Evolutionary conservation across 805 yeast genomes (phyloP).

Genomic region (Teunomyces funiuensis): DNA sequence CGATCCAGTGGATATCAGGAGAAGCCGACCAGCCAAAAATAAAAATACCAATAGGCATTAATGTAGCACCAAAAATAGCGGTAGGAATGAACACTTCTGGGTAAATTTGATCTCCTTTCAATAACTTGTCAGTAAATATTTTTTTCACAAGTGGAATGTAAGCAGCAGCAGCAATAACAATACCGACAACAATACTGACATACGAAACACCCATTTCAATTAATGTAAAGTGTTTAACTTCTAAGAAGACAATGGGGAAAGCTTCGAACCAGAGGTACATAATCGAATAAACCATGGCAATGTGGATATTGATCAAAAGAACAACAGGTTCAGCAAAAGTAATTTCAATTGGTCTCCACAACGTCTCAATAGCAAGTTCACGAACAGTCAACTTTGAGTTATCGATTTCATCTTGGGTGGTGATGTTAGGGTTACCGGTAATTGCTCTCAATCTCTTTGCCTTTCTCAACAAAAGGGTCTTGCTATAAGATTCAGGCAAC

Average conservation of each 20-base stretch:
- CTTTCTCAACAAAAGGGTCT: slow-evolving; percentile 47
- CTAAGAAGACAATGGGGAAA: slow-evolving; percentile 54
- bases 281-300: slow-evolving; percentile 52
- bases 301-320: slow-evolving; percentile 49
- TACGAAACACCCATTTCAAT: slow-evolving; percentile 50
- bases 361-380: slow-evolving; percentile 27
- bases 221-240: slow-evolving; percentile 45
- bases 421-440: slow-evolving; percentile 49
- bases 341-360: slow-evolving; percentile 51
- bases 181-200: slow-evolving; percentile 48
- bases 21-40: slow-evolving; percentile 22
- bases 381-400: slow-evolving; percentile 19
- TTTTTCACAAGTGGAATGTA: slow-evolving; percentile 12
- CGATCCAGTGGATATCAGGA: slow-evolving; percentile 19
- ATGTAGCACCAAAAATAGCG: slow-evolving; percentile 21
- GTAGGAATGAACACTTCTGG: slow-evolving; percentile 20
- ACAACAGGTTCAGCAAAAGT: slow-evolving; percentile 55
- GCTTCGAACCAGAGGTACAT: slow-evolving; percentile 60
- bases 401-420: slow-evolving; percentile 39
- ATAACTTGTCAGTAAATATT: slow-evolving; percentile 13
- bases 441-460: slow-evolving; percentile 46
- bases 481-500: slow-evolving; percentile 51
- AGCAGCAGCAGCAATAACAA: slow-evolving; percentile 15
- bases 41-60: slow-evolving; percentile 21
- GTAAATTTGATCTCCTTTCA: slow-evolving; percentile 9